Conservation (phyloP, 371 early-diverging fungal species). For the Apophysomyces elegans region DNA sequence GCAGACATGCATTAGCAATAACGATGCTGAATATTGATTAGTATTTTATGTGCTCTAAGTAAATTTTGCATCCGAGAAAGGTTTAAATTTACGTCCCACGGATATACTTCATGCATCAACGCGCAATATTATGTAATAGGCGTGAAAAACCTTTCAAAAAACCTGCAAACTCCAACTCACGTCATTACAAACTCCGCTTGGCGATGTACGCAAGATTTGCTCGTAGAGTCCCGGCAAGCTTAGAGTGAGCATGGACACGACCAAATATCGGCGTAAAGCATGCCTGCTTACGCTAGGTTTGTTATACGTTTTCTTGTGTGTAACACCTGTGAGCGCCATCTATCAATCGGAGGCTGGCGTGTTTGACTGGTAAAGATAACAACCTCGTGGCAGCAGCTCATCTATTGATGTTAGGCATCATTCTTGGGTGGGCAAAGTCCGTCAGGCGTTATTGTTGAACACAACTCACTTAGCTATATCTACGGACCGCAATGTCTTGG, state of each 20-base stretch:
- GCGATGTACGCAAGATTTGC: neutral
- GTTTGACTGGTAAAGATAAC: conserved; percentile 28
- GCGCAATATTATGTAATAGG: no score
- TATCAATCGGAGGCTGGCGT: conserved; percentile 30
- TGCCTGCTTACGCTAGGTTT: conserved; percentile 7
- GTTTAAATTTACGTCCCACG: no score
- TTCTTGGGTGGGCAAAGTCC: conserved; percentile 63
- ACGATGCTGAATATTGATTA: no score
- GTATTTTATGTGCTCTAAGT: no score
- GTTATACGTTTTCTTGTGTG: conserved; percentile 6
- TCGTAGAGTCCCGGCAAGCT: neutral
- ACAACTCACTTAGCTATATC: conserved; percentile 38
- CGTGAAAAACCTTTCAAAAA: no score
- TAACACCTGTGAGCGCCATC: conserved; percentile 11
- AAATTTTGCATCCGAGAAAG: no score
- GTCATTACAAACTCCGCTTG: neutral
- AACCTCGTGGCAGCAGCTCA: neutral
- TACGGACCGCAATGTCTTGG: conserved; percentile 67
- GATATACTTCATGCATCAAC: no score
- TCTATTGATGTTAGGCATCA: conserved; percentile 56
- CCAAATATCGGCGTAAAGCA: neutral
- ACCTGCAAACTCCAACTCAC: neutral
- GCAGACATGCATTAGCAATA: no score
- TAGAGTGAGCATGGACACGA: conserved; percentile 4
- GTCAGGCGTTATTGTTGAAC: conserved; percentile 37